phyloP scores from a whole-genome alignment of 345 rosid species.

The Alliaria petiolata region DNA sequence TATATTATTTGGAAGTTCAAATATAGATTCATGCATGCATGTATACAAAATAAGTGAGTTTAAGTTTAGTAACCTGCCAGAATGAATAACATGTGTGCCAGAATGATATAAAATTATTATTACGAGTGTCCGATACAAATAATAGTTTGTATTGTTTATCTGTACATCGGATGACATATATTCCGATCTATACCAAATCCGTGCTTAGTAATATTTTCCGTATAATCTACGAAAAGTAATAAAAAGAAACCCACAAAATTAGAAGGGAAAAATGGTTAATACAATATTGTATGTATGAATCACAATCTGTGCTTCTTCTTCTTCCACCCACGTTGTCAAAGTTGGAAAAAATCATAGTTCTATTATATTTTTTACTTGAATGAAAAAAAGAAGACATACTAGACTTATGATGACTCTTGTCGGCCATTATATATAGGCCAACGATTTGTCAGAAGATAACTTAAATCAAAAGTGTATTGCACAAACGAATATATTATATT shows the following conservation, averaged over 20 bases:
- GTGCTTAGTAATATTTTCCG: background rate
- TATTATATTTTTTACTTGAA: background rate
- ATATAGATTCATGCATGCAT: no score
- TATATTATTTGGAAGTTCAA: no score
- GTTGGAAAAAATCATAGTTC: background rate
- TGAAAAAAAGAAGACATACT: background rate
- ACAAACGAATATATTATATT: conserved; percentile 20
- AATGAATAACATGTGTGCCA: background rate
- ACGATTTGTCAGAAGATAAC: conserved; percentile 24
- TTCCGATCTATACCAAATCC: background rate
- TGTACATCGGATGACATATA: background rate
- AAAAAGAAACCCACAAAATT: background rate
- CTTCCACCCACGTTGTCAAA: conserved; percentile 13
- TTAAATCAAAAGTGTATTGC: conserved; percentile 23
- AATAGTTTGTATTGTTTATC: background rate
- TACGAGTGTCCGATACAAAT: background rate
- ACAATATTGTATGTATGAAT: background rate
- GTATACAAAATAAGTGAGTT: no score
- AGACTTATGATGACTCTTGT: conserved; percentile 31
- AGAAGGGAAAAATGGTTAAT: background rate
- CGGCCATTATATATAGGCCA: conserved; percentile 31
- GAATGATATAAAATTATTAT: background rate
- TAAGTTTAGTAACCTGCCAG: background rate
- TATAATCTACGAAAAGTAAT: background rate
- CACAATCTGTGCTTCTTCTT: background rate